Percentiles rank a stretch among this genome's conserved stretches.
phyloP scores from a whole-genome alignment of 352 stramenopile genomes.

The Phytophthora agathidicida region DNA sequence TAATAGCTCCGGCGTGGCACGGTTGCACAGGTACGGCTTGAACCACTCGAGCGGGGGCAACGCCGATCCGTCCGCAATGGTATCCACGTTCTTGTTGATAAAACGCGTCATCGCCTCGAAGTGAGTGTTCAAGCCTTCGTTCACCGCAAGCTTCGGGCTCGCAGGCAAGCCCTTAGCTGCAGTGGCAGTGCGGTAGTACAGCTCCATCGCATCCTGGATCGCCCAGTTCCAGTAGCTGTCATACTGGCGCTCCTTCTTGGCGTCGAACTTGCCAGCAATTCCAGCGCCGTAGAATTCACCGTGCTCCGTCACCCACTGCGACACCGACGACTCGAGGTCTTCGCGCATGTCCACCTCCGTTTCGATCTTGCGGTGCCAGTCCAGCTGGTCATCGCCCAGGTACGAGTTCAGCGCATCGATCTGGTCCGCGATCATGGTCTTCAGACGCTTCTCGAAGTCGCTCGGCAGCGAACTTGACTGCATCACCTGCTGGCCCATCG shows the following conservation, averaged over 20 bases:
- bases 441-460: conserved; percentile 62
- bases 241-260: conserved; percentile 75
- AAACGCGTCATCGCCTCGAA: conserved; percentile 64
- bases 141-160: conserved; percentile 29
- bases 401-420: conserved; percentile 53
- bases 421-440: conserved; percentile 67
- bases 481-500: conserved; percentile 37
- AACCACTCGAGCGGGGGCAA: conserved; percentile 61
- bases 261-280: conserved; percentile 68
- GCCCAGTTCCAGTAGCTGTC: conserved; percentile 88
- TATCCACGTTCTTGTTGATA: conserved; percentile 60
- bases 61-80: conserved; percentile 35
- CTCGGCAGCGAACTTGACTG: conserved; percentile 39
- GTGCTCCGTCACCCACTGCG: conserved; percentile 60
- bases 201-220: conserved; percentile 67
- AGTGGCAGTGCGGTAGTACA: conserved; percentile 60
- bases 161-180: conserved; percentile 21
- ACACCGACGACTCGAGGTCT: conserved; percentile 58
- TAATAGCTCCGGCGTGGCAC: conserved; percentile 69
- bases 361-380: conserved; percentile 59
- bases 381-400: conserved; percentile 52
- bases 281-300: conserved; percentile 60
- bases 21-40: conserved; percentile 73
- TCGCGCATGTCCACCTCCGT: conserved; percentile 58
- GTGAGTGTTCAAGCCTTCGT: conserved; percentile 37